A percentile compares a stretch with the other conserved stretches of the same genome.
These are phyloP conservation scores for Neonectria coccinea DNA, from an alignment of 2,329 filamentous ascomycete species.

Conservation along the genomic window DNA sequence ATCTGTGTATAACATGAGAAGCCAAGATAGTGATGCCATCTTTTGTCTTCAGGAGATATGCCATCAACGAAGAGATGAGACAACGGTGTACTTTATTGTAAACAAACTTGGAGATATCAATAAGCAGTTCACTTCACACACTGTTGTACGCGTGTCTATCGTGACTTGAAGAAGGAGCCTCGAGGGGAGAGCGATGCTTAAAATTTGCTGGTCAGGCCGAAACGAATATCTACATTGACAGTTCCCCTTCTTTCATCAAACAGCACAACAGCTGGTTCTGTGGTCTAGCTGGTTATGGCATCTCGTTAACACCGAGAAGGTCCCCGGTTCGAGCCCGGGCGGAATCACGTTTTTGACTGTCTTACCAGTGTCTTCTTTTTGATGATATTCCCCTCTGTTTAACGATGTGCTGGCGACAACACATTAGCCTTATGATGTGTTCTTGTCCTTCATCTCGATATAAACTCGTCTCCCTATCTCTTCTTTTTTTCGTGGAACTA, in stretches of 20 bases:
- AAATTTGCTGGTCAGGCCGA: too few relatives aligned
- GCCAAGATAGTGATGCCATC: slow-evolving; percentile 2
- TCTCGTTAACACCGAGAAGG: slow-evolving; percentile 56
- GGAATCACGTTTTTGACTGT: slow-evolving; percentile 47
- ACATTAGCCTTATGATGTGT: too few relatives aligned
- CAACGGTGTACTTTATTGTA: slow-evolving; percentile 5
- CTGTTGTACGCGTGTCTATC: background rate
- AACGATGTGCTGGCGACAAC: too few relatives aligned
- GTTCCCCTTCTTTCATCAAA: background rate
- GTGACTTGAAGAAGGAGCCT: background rate
- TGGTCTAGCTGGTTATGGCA: slow-evolving; percentile 57
- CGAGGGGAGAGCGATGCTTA: too few relatives aligned
- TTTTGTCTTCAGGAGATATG: background rate
- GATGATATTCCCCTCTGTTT: background rate
- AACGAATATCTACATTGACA: too few relatives aligned
- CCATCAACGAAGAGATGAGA: background rate
- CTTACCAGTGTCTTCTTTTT: background rate
- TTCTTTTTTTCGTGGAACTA: too few relatives aligned
- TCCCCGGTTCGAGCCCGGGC: slow-evolving; percentile 56
- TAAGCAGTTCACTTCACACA: background rate
- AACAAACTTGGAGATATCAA: background rate
- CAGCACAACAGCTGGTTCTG: slow-evolving; percentile 44
- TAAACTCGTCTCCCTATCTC: too few relatives aligned
- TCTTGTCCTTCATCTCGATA: too few relatives aligned
- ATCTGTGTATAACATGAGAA: slow-evolving; percentile 35